Evolutionary conservation across 768 basidiomycete genomes (phyloP), one percentile per base, ranked within the genome.

Genomic region (Xanthoconium stramineum): DNA sequence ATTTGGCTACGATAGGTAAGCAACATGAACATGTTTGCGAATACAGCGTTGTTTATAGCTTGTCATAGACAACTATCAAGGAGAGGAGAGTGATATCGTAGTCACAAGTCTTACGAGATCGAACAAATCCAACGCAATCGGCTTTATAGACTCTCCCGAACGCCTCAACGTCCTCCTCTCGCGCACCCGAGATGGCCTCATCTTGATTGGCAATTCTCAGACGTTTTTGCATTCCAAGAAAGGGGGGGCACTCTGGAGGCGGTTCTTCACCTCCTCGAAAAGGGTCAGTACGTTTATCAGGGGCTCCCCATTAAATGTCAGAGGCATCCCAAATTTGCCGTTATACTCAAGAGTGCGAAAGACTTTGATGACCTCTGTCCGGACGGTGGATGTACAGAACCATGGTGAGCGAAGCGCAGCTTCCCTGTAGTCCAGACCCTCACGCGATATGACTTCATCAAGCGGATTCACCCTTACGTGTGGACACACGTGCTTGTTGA

Each of bases 21-120:
- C 1, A 17, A 40, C 4, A 39, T 12, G 1, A 17, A 40, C 4
- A 39, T 12, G 1, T 2, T 13, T 7, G 44, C 6, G 24, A 11
- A 37, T n/a, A 3, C 12, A 35, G 17, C 11, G 19, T 6, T 3
- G 6, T 42, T 19, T 15, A 29, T 38, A 10, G 13, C 5, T 3
- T 13, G n/a, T 13, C 17, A 11, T 52, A 88, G 87, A 89, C 57
- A 89, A 89, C 61, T 89, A 87, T 57, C 87, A 89, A 60, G 87
- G 87, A 11, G 87, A 89, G 61, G 86, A 89, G 64, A 82, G 83
- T 50, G 78, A 88, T 28, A 83, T 89, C 48, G 84, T 89, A 20
- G 71, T 89, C 28, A 75, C 76, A 7, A 82, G 79, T 7, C 68
- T 89, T 12, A 85, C 83, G 0, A 66, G 87, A 40, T 86, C 85